Evolutionary conservation across 495 filamentous ascomycete species (phyloP), one percentile per base, ranked within the genome.

Genomic region (Penicillium dipodomyicola): DNA sequence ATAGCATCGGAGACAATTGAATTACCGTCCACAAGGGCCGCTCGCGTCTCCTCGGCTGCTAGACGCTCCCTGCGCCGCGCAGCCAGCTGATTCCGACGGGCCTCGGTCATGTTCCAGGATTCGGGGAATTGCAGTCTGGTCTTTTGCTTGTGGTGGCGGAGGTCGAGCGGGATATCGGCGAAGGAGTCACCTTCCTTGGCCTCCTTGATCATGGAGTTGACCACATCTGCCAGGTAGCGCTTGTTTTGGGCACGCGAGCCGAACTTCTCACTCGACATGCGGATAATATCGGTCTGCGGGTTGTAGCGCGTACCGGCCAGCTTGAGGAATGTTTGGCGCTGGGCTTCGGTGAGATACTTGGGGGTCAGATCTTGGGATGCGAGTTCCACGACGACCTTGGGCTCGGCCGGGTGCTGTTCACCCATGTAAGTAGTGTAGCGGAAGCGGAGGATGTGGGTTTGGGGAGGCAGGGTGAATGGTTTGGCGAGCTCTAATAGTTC

Each of bases 371-470:
- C 92, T 40, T 64, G 60, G 14, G 89, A 84, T 58, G 76, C 81
- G 64, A 97, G 94, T 69, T 96, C 91, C 27, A 97, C 82, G 6
- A 97, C 92, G 27, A 98, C 91, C 76, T 98, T 98, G 51, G 84
- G 82, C 68, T 91, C 87, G 12, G 92, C 91, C 0, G 95, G 92
- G 72, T 97, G 95, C 50, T 85, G 71, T 72, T 98, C 94, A 59
- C 95, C 95, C 82, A 97, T 84, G 72, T 97, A 97, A 45, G 86
- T 89, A n/a, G 95, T 97, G 75, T 96, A 96, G 65, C 94, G 87
- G 81, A 97, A 98, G 59, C 94, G 87, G 49, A 98, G 82, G 60
- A 88, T 79, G 46, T 86, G 77, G 45, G 73, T 69, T 45, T 83
- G 69, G 12, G 92, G 90, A 4, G 86, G 87, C 30, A 77, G 71